Conservation (phyloP, 1,139 yeast species). For the Debaryomyces sp. region DNA sequence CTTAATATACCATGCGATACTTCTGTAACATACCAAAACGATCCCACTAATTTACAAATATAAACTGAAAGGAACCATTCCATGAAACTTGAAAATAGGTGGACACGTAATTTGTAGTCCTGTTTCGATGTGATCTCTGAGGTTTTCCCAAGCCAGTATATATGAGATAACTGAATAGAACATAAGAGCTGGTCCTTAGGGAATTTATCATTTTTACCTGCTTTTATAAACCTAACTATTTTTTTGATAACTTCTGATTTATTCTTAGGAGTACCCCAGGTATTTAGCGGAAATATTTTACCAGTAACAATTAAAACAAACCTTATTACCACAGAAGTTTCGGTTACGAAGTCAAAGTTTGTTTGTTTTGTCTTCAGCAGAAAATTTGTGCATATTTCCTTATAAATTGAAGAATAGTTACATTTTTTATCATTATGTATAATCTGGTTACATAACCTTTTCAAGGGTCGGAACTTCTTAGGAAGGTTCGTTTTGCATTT, state of each 20-base stretch:
- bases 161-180: conserved; percentile 38
- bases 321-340: conserved; percentile 32
- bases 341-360: conserved; percentile 26
- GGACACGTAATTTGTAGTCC: conserved; percentile 34
- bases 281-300: conserved; percentile 51
- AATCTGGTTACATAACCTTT: conserved; percentile 17
- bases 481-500: conserved; percentile 18
- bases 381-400: conserved; percentile 20
- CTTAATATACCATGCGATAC: conserved; percentile 37
- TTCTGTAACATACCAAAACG: conserved; percentile 72
- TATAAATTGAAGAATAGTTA: conserved; percentile 29
- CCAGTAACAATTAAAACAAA: conserved; percentile 46
- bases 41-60: conserved; percentile 49
- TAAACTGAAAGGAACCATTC: conserved; percentile 60
- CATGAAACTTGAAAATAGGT: conserved; percentile 44
- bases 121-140: conserved; percentile 31
- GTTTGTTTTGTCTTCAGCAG: conserved; percentile 6
- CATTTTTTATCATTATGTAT: conserved; percentile 26
- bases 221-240: conserved; percentile 41
- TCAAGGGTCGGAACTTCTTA: conserved; percentile 22
- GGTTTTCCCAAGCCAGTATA: conserved; percentile 50
- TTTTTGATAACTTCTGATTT: conserved; percentile 39
- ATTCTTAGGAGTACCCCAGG: conserved; percentile 61
- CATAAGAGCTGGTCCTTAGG: conserved; percentile 25
- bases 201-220: conserved; percentile 35